Percentiles rank a stretch among this genome's conserved stretches.
These are phyloP conservation scores for Grosmannia huntii DNA, from an alignment of 2,329 filamentous ascomycete genomes.

Conservation along the genomic window DNA sequence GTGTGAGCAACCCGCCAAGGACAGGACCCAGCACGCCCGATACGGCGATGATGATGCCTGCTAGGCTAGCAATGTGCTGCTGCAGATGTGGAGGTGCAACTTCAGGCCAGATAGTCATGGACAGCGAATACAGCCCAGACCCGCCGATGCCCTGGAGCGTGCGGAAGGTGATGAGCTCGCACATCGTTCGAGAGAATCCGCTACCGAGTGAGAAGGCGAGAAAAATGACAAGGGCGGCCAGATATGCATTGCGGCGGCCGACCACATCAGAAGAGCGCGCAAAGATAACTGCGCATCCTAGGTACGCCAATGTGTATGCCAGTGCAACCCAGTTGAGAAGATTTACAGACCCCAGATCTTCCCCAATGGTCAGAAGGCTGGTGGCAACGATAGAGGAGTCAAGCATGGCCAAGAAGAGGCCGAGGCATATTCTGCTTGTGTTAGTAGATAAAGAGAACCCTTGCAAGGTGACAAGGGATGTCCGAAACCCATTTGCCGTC, in stretches of 20 bases:
- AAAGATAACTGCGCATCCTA: conserved; percentile 43
- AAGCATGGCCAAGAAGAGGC: conserved; percentile 45
- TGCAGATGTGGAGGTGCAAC: conserved; percentile 27
- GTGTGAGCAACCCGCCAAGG: conserved; percentile 36
- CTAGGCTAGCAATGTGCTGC: conserved; percentile 30
- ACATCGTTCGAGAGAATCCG: conserved; percentile 29
- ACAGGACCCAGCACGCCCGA: conserved; percentile 39
- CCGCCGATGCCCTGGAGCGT: conserved; percentile 39
- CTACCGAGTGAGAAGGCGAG: conserved; percentile 43
- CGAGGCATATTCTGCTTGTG: conserved; percentile 29
- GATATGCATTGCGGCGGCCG: conserved; percentile 38
- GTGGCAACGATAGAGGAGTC: conserved; percentile 49
- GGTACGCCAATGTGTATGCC: conserved; percentile 41
- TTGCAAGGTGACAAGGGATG: not conserved
- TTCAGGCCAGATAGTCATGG: conserved; percentile 42
- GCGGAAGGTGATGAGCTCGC: conserved; percentile 35
- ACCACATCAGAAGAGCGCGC: conserved; percentile 41
- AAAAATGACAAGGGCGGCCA: conserved; percentile 38
- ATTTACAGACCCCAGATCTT: conserved; percentile 32
- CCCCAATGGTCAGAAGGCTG: conserved; percentile 40
- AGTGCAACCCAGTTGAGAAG: conserved; percentile 42
- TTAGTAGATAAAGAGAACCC: not conserved
- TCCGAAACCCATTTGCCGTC: not conserved
- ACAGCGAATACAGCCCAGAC: conserved; percentile 40
- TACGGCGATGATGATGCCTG: conserved; percentile 35